phyloP scores from a whole-genome alignment of 2,329 filamentous ascomycete genomes.

The Cadophora malorum region DNA sequence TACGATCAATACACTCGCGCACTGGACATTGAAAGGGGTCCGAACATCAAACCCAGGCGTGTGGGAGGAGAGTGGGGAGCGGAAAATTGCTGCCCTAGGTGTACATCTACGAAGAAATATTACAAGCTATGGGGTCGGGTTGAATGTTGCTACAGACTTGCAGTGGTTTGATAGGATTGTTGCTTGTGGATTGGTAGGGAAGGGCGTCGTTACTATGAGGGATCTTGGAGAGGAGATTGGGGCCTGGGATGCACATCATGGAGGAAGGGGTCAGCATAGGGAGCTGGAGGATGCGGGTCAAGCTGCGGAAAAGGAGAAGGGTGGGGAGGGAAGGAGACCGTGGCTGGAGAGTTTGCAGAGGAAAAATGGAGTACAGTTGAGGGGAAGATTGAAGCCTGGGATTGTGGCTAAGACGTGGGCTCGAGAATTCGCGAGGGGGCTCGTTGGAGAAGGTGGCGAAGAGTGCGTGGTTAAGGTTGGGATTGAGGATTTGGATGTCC shows the following conservation, averaged over 20 bases:
- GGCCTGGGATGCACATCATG: slow-evolving; percentile 5
- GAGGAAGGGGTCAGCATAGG: not conserved
- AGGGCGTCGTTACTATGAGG: slow-evolving; percentile 75
- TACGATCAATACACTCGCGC: slow-evolving; percentile 69
- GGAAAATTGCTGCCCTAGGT: slow-evolving; percentile 89
- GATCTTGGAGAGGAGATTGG: slow-evolving; percentile 48
- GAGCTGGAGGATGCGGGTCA: not conserved
- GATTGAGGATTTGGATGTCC: slow-evolving; percentile 25
- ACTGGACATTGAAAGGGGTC: slow-evolving; percentile 66
- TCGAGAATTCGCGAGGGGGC: slow-evolving; percentile 31
- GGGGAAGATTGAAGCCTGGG: slow-evolving; percentile 23
- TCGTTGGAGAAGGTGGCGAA: slow-evolving; percentile 29
- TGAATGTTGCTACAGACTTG: slow-evolving; percentile 74
- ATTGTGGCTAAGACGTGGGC: slow-evolving; percentile 34
- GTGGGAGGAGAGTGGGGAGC: slow-evolving; percentile 45
- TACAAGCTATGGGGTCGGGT: slow-evolving; percentile 81
- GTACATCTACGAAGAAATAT: slow-evolving; percentile 89
- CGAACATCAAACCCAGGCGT: slow-evolving; percentile 68
- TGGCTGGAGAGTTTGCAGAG: slow-evolving; percentile 16
- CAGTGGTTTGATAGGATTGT: slow-evolving; percentile 77
- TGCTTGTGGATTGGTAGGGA: slow-evolving; percentile 86
- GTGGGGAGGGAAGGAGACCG: slow-evolving; percentile 14
- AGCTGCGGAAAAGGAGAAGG: not conserved
- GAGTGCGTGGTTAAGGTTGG: slow-evolving; percentile 24
- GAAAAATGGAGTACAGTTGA: slow-evolving; percentile 19